A percentile compares a stretch with the other conserved stretches of the same genome.
Evolutionary conservation across 2,329 filamentous ascomycete species (phyloP).

Genomic region (Emmonsiellopsis sp.): DNA sequence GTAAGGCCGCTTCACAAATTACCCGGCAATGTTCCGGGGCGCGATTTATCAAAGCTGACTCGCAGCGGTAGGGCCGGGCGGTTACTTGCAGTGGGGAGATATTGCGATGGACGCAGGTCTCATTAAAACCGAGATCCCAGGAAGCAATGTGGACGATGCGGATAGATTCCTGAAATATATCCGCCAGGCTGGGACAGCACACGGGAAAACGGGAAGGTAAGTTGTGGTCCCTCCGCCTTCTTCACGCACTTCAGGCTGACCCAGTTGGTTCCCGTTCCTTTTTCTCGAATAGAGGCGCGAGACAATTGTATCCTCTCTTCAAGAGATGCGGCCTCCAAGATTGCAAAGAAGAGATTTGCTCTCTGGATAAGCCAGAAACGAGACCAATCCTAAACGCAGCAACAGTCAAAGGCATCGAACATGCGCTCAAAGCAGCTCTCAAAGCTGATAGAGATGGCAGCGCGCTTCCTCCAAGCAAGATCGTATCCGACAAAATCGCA

Average conservation of each 20-base stretch:
- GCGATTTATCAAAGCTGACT: not conserved
- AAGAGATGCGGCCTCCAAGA: not conserved
- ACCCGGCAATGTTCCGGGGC: not conserved
- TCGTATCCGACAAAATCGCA: not conserved
- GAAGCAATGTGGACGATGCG: not conserved
- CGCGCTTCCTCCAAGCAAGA: not conserved
- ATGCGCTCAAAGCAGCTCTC: not conserved
- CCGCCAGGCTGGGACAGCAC: not conserved
- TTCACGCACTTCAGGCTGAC: not conserved
- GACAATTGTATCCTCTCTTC: not conserved
- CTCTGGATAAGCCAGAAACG: not conserved
- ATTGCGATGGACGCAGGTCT: not conserved
- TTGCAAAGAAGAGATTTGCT: not conserved
- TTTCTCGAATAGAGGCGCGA: not conserved
- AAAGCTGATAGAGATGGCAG: not conserved
- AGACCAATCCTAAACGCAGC: not conserved
- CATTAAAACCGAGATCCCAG: not conserved
- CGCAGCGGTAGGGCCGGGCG: not conserved
- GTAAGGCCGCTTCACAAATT: not conserved
- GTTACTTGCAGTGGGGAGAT: not conserved
- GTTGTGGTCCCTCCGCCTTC: not conserved
- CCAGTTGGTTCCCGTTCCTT: not conserved
- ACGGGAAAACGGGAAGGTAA: conserved; percentile 1
- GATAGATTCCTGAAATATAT: not conserved
- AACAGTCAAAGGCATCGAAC: not conserved